Evolutionary conservation across 768 basidiomycete genomes (phyloP), one percentile per base, ranked within the genome.

Genomic region (Amanita fuliginea): DNA sequence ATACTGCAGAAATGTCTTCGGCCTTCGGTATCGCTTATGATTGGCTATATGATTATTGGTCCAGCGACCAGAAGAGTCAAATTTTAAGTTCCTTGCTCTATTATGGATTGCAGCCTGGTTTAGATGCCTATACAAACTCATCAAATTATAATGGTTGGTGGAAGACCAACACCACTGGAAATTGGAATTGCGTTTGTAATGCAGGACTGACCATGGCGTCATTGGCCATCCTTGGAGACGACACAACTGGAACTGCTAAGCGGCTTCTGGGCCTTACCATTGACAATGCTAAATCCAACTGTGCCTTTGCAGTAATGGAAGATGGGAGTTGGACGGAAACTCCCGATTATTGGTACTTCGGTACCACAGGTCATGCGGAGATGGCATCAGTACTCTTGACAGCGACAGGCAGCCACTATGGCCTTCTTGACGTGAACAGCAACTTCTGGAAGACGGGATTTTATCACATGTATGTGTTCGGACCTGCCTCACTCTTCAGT

Each of bases 111-210:
- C 64, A 59, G 50, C 77, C 71, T 37, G 94, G 93, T 56, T 55
- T 79, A 36, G 55, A 57, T 18, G 79, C 77, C 1, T 83, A 74
- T 55, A 69, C 70, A 21, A 61, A 64, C 47, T 58, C 68, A 39
- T 54, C 60, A 14, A 42, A 30, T 39, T 51, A 11, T 24, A 74
- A 69, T 46, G 83, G 83, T 42, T 96, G 93, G 93, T 96, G 93
- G 93, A 74, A 66, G 46, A 73, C 55, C 45, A 74, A 70, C 53
- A 76, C 77, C 41, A 74, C 74, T 53, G 95, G 95, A 16, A 99
- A 98, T 73, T 99, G 96, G 96, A 99, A 99, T 64, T 97, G 95
- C 63, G 89, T 91, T 50, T 92, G 85, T 71, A 98, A 97, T 63
- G 77, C 79, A 42, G 96, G 96, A 51, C 69, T 98, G 54, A 91